Percentiles rank a stretch among this genome's conserved stretches.
phyloP scores from a whole-genome alignment of 495 filamentous ascomycete species.

The Daldinia childiae region DNA sequence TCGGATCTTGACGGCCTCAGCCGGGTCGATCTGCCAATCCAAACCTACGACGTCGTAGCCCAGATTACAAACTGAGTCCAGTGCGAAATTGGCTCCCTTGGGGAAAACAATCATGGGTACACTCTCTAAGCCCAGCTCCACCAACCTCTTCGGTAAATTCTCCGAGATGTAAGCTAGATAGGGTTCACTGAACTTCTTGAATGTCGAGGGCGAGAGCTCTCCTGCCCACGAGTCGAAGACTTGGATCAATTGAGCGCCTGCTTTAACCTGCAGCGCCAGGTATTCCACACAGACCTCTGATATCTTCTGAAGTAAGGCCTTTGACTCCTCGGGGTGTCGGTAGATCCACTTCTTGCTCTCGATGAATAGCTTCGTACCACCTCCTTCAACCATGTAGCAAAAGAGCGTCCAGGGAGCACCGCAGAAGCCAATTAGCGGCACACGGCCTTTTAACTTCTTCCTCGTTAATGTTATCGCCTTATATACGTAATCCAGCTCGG shows the following conservation, averaged over 20 bases:
- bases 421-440: conserved; percentile 96
- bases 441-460: conserved; percentile 84
- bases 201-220: conserved; percentile 84
- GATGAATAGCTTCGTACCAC: conserved; percentile 91
- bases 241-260: conserved; percentile 91
- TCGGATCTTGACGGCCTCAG: conserved; percentile 80
- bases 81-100: conserved; percentile 98
- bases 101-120: conserved; percentile 99
- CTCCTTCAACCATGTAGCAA: conserved; percentile 99
- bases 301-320: conserved; percentile 87
- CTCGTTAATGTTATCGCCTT: conserved; percentile 92
- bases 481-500: conserved; percentile 91
- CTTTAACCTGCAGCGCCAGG: conserved; percentile 88
- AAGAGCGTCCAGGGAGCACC: conserved; percentile 96
- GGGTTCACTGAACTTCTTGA: conserved; percentile 84
- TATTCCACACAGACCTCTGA: conserved; percentile 93
- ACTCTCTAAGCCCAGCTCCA: conserved; percentile 74
- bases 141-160: conserved; percentile 74
- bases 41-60: conserved; percentile 94
- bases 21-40: conserved; percentile 94
- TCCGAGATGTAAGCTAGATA: conserved; percentile 85
- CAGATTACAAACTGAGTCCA: conserved; percentile 85
- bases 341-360: conserved; percentile 96
- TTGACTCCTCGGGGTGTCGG: conserved; percentile 81
- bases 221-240: conserved; percentile 99